Conservation (phyloP, 495 filamentous ascomycete genomes). For the Trichoderma orchidacearum region DNA sequence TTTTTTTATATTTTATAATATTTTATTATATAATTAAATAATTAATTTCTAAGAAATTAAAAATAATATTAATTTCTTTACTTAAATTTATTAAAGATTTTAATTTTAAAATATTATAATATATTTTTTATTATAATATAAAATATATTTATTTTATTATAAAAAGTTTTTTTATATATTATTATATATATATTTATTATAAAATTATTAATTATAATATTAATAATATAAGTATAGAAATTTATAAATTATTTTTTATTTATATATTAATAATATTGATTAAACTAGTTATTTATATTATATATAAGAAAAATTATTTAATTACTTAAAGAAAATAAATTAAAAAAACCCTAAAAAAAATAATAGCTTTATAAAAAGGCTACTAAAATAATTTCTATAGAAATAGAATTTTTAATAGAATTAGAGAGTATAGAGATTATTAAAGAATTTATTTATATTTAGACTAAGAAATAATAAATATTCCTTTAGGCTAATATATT, state of each 20-base stretch:
- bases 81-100: background rate
- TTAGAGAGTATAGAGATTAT: too few species aligned
- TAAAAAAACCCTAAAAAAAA: too few species aligned
- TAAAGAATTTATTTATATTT: too few species aligned
- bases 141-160: background rate
- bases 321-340: conserved; percentile 5
- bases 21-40: background rate
- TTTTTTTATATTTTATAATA: background rate
- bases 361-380: too few species aligned
- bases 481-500: too few species aligned
- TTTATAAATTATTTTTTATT: conserved; percentile 6
- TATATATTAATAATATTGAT: conserved; percentile 6
- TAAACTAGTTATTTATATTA: conserved; percentile 3
- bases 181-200: conserved; percentile 8
- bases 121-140: background rate
- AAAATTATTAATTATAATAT: conserved; percentile 3
- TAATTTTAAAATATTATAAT: background rate
- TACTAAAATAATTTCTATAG: too few species aligned
- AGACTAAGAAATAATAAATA: too few species aligned
- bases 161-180: conserved; percentile 4
- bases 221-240: conserved; percentile 5
- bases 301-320: conserved; percentile 5
- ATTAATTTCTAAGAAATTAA: background rate
- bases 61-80: background rate
- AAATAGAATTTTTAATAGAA: too few species aligned